Percentiles rank a stretch among this genome's conserved stretches.
phyloP scores from a whole-genome alignment of 148 eudicot genomes.

The Cornus florida region DNA sequence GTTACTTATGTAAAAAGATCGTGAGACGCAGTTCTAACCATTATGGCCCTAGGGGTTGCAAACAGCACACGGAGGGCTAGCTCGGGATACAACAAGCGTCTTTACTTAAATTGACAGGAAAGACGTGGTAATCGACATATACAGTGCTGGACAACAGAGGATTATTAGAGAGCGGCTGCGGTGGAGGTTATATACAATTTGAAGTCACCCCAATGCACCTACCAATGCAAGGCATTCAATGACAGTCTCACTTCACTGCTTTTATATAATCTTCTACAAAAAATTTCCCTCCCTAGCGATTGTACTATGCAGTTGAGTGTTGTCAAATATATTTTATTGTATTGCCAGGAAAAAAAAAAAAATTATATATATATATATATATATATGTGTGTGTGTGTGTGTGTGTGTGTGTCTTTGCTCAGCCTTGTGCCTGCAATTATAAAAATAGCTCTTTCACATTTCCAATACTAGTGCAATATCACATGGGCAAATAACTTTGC shows the following conservation, averaged over 20 bases:
- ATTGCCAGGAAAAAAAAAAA: no score
- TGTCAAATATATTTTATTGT: not conserved
- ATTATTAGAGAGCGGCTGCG: not conserved
- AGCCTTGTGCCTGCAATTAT: no score
- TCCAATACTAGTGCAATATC: no score
- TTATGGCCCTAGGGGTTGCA: constrained; percentile 87
- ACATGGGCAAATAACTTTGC: no score
- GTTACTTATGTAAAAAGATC: constrained; percentile 68
- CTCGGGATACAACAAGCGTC: not conserved
- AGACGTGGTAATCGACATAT: not conserved
- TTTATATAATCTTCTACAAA: no score
- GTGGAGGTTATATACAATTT: not conserved
- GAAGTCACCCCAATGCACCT: not conserved
- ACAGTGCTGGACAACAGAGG: not conserved
- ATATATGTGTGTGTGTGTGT: no score
- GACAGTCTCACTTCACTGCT: not conserved
- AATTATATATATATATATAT: no score
- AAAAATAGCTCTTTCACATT: no score
- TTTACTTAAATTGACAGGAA: not conserved
- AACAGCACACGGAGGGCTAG: constrained; percentile 75
- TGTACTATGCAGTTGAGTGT: not conserved
- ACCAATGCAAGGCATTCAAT: not conserved
- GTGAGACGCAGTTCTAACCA: constrained; percentile 74
- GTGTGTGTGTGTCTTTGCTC: no score
- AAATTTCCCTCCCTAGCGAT: not conserved